phyloP scores from a whole-genome alignment of 2,329 filamentous ascomycete species.

The Cladosporium sphaerospermum region DNA sequence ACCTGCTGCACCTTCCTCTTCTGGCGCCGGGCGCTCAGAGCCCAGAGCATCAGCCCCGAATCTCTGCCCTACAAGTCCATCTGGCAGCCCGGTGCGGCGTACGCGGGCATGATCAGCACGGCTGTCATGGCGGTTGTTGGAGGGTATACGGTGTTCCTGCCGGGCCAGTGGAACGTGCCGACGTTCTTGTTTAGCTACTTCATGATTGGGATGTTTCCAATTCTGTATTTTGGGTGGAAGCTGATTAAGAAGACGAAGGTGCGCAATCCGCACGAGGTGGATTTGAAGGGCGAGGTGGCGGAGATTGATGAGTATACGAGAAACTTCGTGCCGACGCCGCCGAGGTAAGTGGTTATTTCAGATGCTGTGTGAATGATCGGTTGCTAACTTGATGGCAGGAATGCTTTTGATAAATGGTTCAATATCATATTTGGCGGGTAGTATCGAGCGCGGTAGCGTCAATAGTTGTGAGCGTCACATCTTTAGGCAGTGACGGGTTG shows the following conservation, averaged over 20 bases:
- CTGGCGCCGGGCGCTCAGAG: slow-evolving; percentile 62
- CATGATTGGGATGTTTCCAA: slow-evolving; percentile 64
- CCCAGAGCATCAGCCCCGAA: slow-evolving; percentile 61
- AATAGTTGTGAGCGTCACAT: too few relatives aligned
- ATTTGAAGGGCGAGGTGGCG: slow-evolving; percentile 56
- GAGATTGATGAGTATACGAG: slow-evolving; percentile 45
- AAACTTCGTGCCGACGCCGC: slow-evolving; percentile 44
- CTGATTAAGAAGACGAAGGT: slow-evolving; percentile 57
- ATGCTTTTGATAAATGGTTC: slow-evolving; percentile 31
- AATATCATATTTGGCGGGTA: not conserved
- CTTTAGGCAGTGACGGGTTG: too few relatives aligned
- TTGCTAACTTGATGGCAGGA: slow-evolving; percentile 18
- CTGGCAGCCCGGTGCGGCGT: slow-evolving; percentile 65
- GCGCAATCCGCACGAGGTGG: slow-evolving; percentile 52
- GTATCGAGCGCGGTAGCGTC: too few relatives aligned
- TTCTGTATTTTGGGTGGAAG: slow-evolving; percentile 67
- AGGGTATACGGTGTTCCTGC: slow-evolving; percentile 70
- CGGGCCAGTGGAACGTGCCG: slow-evolving; percentile 58
- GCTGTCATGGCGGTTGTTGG: slow-evolving; percentile 65
- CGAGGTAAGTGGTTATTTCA: slow-evolving; percentile 11
- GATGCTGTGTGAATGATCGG: not conserved
- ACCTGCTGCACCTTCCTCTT: slow-evolving; percentile 65
- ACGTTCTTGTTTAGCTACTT: slow-evolving; percentile 69
- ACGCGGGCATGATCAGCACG: slow-evolving; percentile 51
- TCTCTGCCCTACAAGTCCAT: slow-evolving; percentile 61